phyloP scores from a whole-genome alignment of 495 filamentous ascomycete species.

The Aspergillus homomorphus region DNA sequence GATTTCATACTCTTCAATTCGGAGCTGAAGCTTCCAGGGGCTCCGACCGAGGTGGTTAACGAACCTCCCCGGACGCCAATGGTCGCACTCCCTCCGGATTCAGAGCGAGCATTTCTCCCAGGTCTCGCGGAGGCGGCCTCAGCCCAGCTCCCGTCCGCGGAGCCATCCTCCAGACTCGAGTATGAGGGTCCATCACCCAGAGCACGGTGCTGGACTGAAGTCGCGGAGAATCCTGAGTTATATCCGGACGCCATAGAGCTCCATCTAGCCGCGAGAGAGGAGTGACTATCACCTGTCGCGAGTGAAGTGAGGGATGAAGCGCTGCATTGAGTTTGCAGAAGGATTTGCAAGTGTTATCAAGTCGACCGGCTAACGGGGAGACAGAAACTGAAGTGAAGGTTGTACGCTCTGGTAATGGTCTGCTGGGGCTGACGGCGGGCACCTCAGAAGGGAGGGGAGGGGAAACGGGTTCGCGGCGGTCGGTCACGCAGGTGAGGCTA shows the following conservation, averaged over 20 bases:
- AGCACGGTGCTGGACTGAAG: constrained; percentile 65
- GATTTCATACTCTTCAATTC: constrained; percentile 75
- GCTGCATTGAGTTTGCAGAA: constrained; percentile 35
- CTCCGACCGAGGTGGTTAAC: constrained; percentile 60
- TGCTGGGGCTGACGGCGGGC: constrained; percentile 10
- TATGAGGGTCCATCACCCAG: constrained; percentile 55
- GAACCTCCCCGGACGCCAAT: constrained; percentile 60
- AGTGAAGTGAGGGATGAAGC: constrained; percentile 23
- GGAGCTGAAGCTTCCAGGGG: constrained; percentile 89
- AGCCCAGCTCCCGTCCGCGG: constrained; percentile 46
- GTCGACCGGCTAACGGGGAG: background rate
- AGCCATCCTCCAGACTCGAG: constrained; percentile 53
- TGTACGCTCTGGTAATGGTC: constrained; percentile 8
- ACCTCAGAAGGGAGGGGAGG: constrained; percentile 11
- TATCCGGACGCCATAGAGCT: constrained; percentile 50
- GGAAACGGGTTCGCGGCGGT: constrained; percentile 9
- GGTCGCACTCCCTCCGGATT: constrained; percentile 58
- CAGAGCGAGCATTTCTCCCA: constrained; percentile 47
- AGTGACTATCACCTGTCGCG: constrained; percentile 42
- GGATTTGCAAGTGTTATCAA: constrained; percentile 1
- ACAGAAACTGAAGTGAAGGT: constrained; percentile 1
- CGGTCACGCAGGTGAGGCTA: constrained; percentile 8
- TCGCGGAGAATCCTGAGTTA: constrained; percentile 56
- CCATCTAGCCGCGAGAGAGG: constrained; percentile 42
- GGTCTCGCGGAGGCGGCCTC: constrained; percentile 40